Base-by-base conservation (phyloP, 2,329 filamentous ascomycete species). In the Calonectria hawksworthii region DNA sequence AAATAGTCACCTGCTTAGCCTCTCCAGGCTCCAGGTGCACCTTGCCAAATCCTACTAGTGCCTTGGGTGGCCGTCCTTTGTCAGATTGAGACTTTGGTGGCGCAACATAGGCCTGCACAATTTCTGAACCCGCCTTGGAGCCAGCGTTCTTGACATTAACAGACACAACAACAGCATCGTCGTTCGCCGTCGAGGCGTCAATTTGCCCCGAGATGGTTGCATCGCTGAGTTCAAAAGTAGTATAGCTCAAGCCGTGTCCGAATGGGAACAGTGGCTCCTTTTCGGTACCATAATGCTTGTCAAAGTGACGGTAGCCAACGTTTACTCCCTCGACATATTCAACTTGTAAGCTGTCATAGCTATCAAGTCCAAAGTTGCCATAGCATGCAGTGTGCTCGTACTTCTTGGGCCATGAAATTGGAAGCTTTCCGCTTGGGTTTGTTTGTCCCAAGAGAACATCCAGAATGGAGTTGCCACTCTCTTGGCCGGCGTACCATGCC, bases 401-500 rank as follows among this genome's bases (percentile, higher is more conserved):
- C 36, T 47, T 63, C 18, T 54, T 38, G 36, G 74, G 74, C 63
- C 65, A 76, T 21, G 74, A 51, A 10, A 76, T 44, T 5, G 74
- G 72, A 10, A 76, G 68, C 34, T 56, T 74, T 23, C 75, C 75
- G 3, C 34, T 41, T 3, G 75, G 73, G 36, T 71, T 71, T 10
- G 70, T 68, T 6, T 50, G 44, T 9, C 72, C 72, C 6, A 68
- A 4, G 21, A 94, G 85, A 0, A 93, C 89, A 76, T 94, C 92
- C 3, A 90, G 90, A 72, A 94, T 90, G 2, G 91, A 91, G 76
- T 93, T 93, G 6, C 92, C 92, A 44, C 89, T 89, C 83, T 94
- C 92, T 79, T 93, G 92, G 9, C 92, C 92, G 72, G 91, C 90
- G 78, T 93, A 94, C 91, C 92, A 93, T 16, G 90, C 89, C 80